phyloP scores from a whole-genome alignment of 2,329 filamentous ascomycete genomes.

The Fonsecaea multimorphosa region DNA sequence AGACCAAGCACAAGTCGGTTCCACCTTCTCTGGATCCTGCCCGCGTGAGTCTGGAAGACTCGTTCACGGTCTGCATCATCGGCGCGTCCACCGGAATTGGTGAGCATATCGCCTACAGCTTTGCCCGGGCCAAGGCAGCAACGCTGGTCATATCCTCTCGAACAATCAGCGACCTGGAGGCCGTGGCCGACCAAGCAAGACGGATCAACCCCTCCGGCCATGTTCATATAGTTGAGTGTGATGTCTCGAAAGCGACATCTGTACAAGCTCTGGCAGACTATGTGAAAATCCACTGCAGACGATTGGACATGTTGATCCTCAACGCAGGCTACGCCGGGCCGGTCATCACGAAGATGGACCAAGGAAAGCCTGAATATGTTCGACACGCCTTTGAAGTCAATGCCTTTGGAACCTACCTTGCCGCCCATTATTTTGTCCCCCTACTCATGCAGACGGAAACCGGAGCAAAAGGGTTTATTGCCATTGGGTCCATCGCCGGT shows the following conservation, averaged over 20 bases:
- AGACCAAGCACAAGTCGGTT: conserved; percentile 18
- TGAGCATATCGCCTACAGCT: conserved; percentile 44
- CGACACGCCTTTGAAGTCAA: conserved; percentile 48
- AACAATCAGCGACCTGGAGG: conserved; percentile 41
- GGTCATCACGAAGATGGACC: conserved; percentile 44
- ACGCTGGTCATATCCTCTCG: conserved; percentile 46
- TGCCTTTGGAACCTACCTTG: conserved; percentile 47
- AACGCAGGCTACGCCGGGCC: conserved; percentile 44
- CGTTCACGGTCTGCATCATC: conserved; percentile 46
- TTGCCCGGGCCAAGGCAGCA: conserved; percentile 44
- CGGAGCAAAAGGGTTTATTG: conserved; percentile 44
- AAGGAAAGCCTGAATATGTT: conserved; percentile 45
- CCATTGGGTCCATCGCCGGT: conserved; percentile 43
- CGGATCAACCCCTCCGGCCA: conserved; percentile 38
- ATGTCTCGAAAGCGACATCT: conserved; percentile 42
- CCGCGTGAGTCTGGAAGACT: conserved; percentile 36
- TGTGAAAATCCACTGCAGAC: conserved; percentile 28
- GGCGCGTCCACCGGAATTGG: conserved; percentile 48
- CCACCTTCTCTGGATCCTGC: conserved; percentile 36
- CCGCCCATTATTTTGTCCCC: conserved; percentile 47
- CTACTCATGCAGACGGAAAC: conserved; percentile 40
- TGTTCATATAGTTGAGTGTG: conserved; percentile 43
- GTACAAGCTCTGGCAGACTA: conserved; percentile 39
- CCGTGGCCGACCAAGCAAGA: conserved; percentile 40
- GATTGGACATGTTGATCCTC: conserved; percentile 40